phyloP scores from a whole-genome alignment of 352 stramenopile genomes.

The Pythium monospermum region DNA sequence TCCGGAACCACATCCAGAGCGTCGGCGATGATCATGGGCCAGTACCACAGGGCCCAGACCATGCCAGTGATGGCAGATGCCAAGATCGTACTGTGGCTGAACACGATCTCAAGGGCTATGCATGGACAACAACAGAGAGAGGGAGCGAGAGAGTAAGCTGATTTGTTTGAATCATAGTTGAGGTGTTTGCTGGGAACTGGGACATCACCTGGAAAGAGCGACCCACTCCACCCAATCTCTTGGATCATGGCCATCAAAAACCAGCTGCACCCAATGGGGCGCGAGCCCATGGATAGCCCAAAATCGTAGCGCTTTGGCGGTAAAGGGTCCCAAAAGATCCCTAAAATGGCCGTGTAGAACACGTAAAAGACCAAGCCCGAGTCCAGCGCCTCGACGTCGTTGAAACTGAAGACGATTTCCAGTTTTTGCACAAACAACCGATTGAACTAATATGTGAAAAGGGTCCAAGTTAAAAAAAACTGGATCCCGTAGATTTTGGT shows the following conservation, averaged over 20 bases:
- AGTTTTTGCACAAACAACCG: slow-evolving; percentile 77
- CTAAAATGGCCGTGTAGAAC: slow-evolving; percentile 77
- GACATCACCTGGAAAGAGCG: slow-evolving; percentile 71
- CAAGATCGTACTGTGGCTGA: slow-evolving; percentile 83
- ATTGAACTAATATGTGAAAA: slow-evolving; percentile 58
- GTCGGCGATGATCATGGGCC: slow-evolving; percentile 87
- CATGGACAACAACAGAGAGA: not conserved
- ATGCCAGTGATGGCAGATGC: slow-evolving; percentile 79
- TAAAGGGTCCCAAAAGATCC: slow-evolving; percentile 84
- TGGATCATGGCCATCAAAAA: slow-evolving; percentile 77
- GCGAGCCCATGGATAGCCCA: slow-evolving; percentile 61
- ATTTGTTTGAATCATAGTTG: not conserved
- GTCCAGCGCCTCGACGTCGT: slow-evolving; percentile 81
- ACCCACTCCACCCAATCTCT: slow-evolving; percentile 85
- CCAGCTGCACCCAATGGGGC: slow-evolving; percentile 79
- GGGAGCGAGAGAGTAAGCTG: no score
- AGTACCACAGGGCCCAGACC: slow-evolving; percentile 84
- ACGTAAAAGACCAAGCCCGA: slow-evolving; percentile 86
- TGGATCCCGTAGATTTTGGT: no score
- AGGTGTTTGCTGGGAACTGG: not conserved
- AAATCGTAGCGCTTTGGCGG: slow-evolving; percentile 77
- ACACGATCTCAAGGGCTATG: slow-evolving; percentile 80
- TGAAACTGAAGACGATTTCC: slow-evolving; percentile 87
- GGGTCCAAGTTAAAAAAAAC: not conserved
- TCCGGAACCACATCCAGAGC: slow-evolving; percentile 63